Percentiles rank a stretch among this genome's conserved stretches.
Conservation (phyloP, 2,329 filamentous ascomycete species). For the Delphinella strobiligena region DNA sequence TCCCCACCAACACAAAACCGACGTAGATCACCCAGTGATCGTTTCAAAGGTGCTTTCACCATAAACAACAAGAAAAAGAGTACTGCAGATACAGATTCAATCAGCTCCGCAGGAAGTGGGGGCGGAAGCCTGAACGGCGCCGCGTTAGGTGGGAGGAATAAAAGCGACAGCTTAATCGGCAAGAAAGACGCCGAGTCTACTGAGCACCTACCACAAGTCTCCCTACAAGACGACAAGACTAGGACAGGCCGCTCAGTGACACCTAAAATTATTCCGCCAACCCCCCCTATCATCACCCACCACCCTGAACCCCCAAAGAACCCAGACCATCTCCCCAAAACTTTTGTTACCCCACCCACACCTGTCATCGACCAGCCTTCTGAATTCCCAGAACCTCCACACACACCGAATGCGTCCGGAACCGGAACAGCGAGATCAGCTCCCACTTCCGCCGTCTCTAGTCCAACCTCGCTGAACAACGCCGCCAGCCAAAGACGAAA, state of each 20-base stretch:
- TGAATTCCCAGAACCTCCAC: neutral
- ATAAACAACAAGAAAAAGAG: slow-evolving; percentile 36
- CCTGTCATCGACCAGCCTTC: slow-evolving; percentile 28
- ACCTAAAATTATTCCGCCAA: slow-evolving; percentile 5
- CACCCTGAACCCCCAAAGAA: slow-evolving; percentile 32
- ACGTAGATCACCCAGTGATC: slow-evolving; percentile 57
- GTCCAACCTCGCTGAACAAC: slow-evolving; percentile 5
- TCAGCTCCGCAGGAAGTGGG: slow-evolving; percentile 30
- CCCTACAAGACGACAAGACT: neutral
- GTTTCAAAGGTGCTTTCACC: slow-evolving; percentile 59
- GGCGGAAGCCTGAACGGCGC: slow-evolving; percentile 31
- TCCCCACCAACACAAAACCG: slow-evolving; percentile 32
- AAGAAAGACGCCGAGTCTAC: slow-evolving; percentile 1
- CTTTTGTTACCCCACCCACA: slow-evolving; percentile 52
- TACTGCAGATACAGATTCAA: slow-evolving; percentile 20
- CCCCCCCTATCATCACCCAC: slow-evolving; percentile 23
- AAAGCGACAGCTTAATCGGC: slow-evolving; percentile 19
- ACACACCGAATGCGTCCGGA: slow-evolving; percentile 5
- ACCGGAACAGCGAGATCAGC: neutral
- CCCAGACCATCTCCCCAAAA: slow-evolving; percentile 35
- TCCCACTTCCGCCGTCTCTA: slow-evolving; percentile 1
- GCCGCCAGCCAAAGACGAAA: slow-evolving; percentile 7
- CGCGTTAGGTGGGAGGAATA: slow-evolving; percentile 28
- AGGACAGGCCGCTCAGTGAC: too few relatives aligned
- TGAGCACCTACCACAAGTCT: neutral